phyloP scores from a whole-genome alignment of 1,284 basidiomycete species.

The Rhodotorula sp. region DNA sequence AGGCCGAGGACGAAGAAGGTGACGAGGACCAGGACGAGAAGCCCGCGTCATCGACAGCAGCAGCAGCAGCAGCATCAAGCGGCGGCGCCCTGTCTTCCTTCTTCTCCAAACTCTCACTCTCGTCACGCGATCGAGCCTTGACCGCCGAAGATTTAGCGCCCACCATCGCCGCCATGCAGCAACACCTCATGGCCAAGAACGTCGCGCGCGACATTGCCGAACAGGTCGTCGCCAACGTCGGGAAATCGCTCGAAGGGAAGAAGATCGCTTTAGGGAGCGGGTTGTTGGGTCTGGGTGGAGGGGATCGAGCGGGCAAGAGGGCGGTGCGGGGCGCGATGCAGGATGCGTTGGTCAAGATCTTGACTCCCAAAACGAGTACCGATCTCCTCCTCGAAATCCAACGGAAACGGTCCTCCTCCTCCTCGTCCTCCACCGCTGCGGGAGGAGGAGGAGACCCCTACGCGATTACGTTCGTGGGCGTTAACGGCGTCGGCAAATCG shows the following conservation, averaged over 20 bases:
- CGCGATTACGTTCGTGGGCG: conserved; percentile 95
- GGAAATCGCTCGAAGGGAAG: conserved; percentile 82
- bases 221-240: conserved; percentile 90
- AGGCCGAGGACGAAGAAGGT: conserved; percentile 55
- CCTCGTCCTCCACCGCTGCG: not conserved
- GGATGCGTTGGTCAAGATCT: conserved; percentile 81
- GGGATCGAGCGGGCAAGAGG: not conserved
- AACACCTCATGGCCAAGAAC: conserved; percentile 97
- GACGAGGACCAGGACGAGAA: conserved; percentile 30
- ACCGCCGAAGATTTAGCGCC: conserved; percentile 81
- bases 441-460: conserved; percentile 58
- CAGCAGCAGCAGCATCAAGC: conserved; percentile 52
- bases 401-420: conserved; percentile 49
- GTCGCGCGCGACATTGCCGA: conserved; percentile 94
- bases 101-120: conserved; percentile 68
- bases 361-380: conserved; percentile 94
- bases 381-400: conserved; percentile 76
- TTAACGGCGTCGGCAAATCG: conserved; percentile 98
- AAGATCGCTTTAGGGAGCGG: conserved; percentile 26
- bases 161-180: conserved; percentile 89
- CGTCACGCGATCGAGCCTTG: conserved; percentile 69
- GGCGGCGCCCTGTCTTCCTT: conserved; percentile 54
- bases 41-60: conserved; percentile 36
- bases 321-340: conserved; percentile 75
- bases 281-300: conserved; percentile 57